phyloP scores from a whole-genome alignment of 2,329 filamentous ascomycete genomes.

The Sclerotinia trifoliorum region DNA sequence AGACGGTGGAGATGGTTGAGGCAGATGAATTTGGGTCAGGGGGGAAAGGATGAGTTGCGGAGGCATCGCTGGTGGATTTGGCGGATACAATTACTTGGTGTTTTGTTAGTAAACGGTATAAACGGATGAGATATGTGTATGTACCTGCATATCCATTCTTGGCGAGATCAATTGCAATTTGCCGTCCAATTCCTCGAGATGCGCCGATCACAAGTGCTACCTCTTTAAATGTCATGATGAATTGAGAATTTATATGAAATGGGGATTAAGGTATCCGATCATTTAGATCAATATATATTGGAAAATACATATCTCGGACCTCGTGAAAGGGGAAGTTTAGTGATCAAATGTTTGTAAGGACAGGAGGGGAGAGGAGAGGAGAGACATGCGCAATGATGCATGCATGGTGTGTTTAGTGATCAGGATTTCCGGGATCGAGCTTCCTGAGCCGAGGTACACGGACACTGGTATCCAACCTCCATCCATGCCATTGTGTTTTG shows the following conservation, averaged over 20 bases:
- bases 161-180: conserved; percentile 75
- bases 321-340: not conserved
- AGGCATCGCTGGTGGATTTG: conserved; percentile 67
- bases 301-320: not conserved
- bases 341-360: conserved; percentile 7
- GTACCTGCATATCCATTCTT: conserved; percentile 67
- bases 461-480: not conserved
- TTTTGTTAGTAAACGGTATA: conserved; percentile 10
- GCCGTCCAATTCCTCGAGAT: conserved; percentile 73
- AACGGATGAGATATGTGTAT: conserved; percentile 22
- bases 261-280: not conserved
- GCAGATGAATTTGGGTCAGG: conserved; percentile 73
- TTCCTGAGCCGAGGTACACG: conserved; percentile 13
- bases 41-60: conserved; percentile 58
- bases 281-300: not conserved
- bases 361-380: too few relatives aligned
- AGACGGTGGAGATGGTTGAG: conserved; percentile 81
- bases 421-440: not conserved
- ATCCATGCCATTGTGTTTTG: not conserved
- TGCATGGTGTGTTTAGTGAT: conserved; percentile 19
- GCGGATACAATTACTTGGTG: conserved; percentile 61
- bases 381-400: too few relatives aligned
- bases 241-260: not conserved
- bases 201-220: conserved; percentile 74
- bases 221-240: conserved; percentile 28